These are phyloP conservation scores for Lathyrus aphaca DNA, from an alignment of 306 rosid species.

Conservation along the genomic window DNA sequence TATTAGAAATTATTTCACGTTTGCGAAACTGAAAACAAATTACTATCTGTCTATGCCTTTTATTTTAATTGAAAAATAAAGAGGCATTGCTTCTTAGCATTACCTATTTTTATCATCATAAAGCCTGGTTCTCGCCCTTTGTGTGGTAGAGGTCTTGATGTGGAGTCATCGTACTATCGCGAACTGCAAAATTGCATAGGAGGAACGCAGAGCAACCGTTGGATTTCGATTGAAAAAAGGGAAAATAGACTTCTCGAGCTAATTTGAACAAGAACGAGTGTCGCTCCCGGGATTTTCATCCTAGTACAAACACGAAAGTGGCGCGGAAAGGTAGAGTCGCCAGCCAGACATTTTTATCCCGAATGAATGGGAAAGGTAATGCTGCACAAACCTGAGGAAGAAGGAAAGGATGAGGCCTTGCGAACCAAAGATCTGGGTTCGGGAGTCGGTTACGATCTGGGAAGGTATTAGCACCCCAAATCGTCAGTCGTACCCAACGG, in stretches of 20 bases:
- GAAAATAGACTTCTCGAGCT: slow-evolving; percentile 78
- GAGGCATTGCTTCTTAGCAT: slow-evolving; percentile 37
- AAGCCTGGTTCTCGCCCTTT: slow-evolving; percentile 64
- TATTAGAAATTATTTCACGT: slow-evolving; percentile 17
- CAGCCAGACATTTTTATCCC: no score
- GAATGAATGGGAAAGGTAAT: no score
- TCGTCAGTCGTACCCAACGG: no score
- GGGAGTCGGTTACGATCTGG: no score
- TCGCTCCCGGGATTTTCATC: no score
- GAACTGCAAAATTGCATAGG: slow-evolving; percentile 84
- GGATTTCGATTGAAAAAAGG: slow-evolving; percentile 77
- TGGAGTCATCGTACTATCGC: slow-evolving; percentile 80
- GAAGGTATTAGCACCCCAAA: no score
- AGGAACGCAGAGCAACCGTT: slow-evolving; percentile 76
- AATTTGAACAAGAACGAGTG: slow-evolving; percentile 65
- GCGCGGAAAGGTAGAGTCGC: no score
- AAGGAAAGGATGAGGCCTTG: no score
- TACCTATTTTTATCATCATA: slow-evolving; percentile 52
- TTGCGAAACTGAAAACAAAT: not conserved
- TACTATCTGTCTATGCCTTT: no score
- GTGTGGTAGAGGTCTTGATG: slow-evolving; percentile 80
- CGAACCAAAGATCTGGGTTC: no score
- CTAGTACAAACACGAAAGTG: no score
- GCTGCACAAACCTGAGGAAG: no score
- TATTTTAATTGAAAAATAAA: slow-evolving; percentile 12